phyloP scores from a whole-genome alignment of 192 early-diverging fungal genomes.

The Coemansia sp. region DNA sequence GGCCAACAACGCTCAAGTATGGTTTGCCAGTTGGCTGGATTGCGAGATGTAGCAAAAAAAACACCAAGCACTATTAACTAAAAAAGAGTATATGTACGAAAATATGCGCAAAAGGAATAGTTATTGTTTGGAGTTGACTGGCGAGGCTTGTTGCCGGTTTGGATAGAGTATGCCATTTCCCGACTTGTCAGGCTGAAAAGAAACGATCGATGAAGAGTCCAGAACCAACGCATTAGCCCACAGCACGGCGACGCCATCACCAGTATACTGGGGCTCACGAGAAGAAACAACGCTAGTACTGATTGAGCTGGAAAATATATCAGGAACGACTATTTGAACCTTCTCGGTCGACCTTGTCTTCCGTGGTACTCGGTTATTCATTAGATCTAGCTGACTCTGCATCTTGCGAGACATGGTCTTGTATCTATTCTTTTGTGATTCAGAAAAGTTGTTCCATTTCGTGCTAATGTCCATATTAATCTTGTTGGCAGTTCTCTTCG shows the following conservation, averaged over 20 bases:
- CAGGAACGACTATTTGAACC: not conserved
- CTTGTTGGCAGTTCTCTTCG: not conserved
- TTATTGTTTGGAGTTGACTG: not conserved
- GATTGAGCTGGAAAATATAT: not conserved
- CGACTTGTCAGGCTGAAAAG: slow-evolving; percentile 7
- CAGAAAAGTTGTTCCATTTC: slow-evolving; percentile 1
- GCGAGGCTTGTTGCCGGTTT: not conserved
- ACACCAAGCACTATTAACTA: not conserved
- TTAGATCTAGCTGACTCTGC: slow-evolving; percentile 14
- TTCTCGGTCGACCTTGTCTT: not conserved
- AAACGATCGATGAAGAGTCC: not conserved
- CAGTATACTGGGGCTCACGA: not conserved
- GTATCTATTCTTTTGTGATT: slow-evolving; percentile 5
- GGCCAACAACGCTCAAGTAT: not conserved
- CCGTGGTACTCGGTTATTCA: not conserved
- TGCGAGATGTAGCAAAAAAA: not conserved
- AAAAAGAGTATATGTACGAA: not conserved
- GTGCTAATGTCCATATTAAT: slow-evolving; percentile 18
- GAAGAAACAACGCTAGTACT: not conserved
- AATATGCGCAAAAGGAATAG: not conserved
- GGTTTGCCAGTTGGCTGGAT: not conserved
- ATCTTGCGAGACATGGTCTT: slow-evolving; percentile 3
- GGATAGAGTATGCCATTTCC: slow-evolving; percentile 8
- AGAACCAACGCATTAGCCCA: not conserved
- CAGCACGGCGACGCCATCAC: not conserved